Evolutionary conservation across 768 basidiomycete species (phyloP).

Genomic region (Boletellus ananas): DNA sequence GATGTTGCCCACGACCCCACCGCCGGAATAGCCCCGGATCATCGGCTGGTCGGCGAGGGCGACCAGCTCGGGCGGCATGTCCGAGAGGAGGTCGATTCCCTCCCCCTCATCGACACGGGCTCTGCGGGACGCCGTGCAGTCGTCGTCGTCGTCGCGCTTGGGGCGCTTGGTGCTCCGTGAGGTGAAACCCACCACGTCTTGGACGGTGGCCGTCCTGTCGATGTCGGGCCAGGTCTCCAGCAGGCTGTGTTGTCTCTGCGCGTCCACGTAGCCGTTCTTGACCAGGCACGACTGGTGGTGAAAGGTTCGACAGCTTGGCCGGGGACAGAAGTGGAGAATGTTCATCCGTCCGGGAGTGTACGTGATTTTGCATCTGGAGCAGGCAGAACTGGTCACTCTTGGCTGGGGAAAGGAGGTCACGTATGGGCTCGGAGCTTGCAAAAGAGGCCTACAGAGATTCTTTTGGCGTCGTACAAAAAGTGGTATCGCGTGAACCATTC

Average conservation of each 20-base stretch:
- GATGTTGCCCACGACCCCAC: slow-evolving; percentile 52
- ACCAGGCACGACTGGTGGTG: slow-evolving; percentile 50
- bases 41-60: slow-evolving; percentile 50
- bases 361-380: slow-evolving; percentile 40
- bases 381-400: slow-evolving; percentile 36
- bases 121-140: too few relatives aligned
- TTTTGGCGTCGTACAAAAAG: slow-evolving; percentile 33
- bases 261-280: slow-evolving; percentile 23
- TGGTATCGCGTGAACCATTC: slow-evolving; percentile 49
- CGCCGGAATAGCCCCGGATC: slow-evolving; percentile 40
- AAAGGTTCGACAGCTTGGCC: slow-evolving; percentile 42
- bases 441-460: slow-evolving; percentile 33
- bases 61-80: slow-evolving; percentile 40
- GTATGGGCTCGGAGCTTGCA: background rate
- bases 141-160: background rate
- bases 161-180: slow-evolving; percentile 9
- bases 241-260: slow-evolving; percentile 22
- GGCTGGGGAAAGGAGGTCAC: slow-evolving; percentile 32
- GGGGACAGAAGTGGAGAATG: slow-evolving; percentile 57
- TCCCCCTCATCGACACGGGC: too few relatives aligned
- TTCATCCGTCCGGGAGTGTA: slow-evolving; percentile 42
- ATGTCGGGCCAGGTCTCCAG: slow-evolving; percentile 38
- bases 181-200: background rate
- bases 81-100: slow-evolving; percentile 1
- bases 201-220: slow-evolving; percentile 14